Evolutionary conservation across 345 rosid species (phyloP).

Genomic region (Geranium brycei): DNA sequence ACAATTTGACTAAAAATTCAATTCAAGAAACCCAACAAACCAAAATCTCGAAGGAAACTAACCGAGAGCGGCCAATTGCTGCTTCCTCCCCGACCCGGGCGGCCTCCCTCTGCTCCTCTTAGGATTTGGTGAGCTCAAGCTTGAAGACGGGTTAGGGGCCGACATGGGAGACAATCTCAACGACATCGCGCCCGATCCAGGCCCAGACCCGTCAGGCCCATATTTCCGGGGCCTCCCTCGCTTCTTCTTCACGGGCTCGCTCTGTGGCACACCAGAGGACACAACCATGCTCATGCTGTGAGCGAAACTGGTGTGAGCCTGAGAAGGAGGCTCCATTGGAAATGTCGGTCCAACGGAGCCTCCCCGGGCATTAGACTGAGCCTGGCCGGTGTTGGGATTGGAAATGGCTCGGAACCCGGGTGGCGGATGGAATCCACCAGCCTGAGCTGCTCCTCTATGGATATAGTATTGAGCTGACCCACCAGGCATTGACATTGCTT

Average conservation of each 20-base stretch:
- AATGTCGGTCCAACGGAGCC: constrained; percentile 35
- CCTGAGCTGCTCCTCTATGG: constrained; percentile 42
- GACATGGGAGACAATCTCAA: constrained; percentile 68
- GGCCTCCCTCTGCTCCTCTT: constrained; percentile 73
- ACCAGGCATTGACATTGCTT: constrained; percentile 75
- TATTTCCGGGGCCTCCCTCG: constrained; percentile 96
- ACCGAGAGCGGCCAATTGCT: constrained; percentile 79
- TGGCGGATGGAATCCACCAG: constrained; percentile 34
- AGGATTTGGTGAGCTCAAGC: constrained; percentile 39
- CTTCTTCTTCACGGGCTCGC: constrained; percentile 76
- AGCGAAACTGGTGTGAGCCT: constrained; percentile 33
- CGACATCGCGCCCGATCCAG: constrained; percentile 41
- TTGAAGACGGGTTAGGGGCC: constrained; percentile 43
- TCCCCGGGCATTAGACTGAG: constrained; percentile 28
- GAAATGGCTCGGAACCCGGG: constrained; percentile 47
- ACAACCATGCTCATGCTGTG: constrained; percentile 46
- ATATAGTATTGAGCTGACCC: constrained; percentile 69
- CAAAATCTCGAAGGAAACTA: constrained; percentile 15
- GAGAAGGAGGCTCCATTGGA: constrained; percentile 42
- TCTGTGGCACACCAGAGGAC: constrained; percentile 29
- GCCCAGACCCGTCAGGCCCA: constrained; percentile 34
- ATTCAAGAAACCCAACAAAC: neutral
- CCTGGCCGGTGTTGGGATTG: constrained; percentile 29
- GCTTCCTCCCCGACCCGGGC: constrained; percentile 95
- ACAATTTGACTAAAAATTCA: neutral